Evolutionary conservation across 345 rosid species (phyloP), one percentile per base, ranked within the genome.

Genomic region (Dimocarpus longan): DNA sequence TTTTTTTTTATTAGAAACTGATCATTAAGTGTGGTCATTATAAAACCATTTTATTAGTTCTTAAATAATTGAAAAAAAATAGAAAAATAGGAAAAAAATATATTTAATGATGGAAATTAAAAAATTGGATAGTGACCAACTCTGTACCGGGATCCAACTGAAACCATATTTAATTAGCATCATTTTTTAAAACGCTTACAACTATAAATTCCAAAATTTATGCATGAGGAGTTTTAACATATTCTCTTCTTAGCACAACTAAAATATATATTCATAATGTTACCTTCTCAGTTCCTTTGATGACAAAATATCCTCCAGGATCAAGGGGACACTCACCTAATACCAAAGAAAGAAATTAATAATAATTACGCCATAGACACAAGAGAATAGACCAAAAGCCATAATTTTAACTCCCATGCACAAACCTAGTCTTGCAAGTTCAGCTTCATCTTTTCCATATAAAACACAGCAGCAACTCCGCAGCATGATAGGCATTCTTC

Each of bases 311-410:
- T 68, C 98, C 98, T 71, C 99, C 98, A 68, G 98, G 97, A 80
- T 95, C 99, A 68, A 92, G 93, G 81, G 98, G 99, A 80, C 99
- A 95, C 86, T 95, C 99, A 80, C 99, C 99, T 95, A 67, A 78
- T 79, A 50, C 9, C 81, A 81, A 78, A 73, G 64, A 44, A 26
- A 69, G 66, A 66, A 73, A 67, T 15, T 11, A 42, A 32, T 24
- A 65, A 8, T 16, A 56, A 42, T 10, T 16, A 28, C 9, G 18
- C 54, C 73, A 77, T 16, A 80, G 4, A 48, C 57, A 64, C 11
- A 44, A 65, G 26, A 44, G 57, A 59, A 64, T 18, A 16, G 15
- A 70, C 21, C 24, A 22, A 60, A 46, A 56, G 39, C 24, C 18
- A 71, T n/a, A 66, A 9, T 18, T 63, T 68, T 50, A 57, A 82